Evolutionary conservation across 2,329 filamentous ascomycete genomes (phyloP).

Genomic region (Microdochium bolleyi): DNA sequence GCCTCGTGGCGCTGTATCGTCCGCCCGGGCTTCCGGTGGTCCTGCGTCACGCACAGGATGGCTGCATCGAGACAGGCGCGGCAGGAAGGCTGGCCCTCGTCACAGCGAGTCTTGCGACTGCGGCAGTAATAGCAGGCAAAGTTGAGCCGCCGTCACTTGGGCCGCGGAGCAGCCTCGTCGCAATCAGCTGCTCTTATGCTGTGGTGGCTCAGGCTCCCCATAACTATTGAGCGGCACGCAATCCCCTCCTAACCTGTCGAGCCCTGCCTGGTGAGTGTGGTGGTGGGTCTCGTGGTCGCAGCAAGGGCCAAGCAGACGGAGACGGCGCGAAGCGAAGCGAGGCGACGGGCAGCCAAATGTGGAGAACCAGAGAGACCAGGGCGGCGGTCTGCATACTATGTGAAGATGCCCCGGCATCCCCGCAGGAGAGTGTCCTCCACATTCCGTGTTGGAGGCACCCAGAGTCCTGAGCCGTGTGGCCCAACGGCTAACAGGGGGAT

Average conservation of each 20-base stretch:
- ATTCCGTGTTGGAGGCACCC: too few relatives aligned
- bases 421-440: too few relatives aligned
- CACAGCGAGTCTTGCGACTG: conserved; percentile 4
- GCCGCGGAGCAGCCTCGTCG: conserved; percentile 4
- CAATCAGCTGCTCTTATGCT: conserved; percentile 20
- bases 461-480: conserved; percentile 5
- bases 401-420: too few relatives aligned
- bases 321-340: too few relatives aligned
- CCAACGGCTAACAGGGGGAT: conserved; percentile 9
- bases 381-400: too few relatives aligned
- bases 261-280: conserved; percentile 16
- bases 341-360: too few relatives aligned
- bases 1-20: conserved; percentile 1
- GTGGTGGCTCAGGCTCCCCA: conserved; percentile 18
- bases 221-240: too few relatives aligned
- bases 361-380: too few relatives aligned
- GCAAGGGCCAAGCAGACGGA: too few relatives aligned
- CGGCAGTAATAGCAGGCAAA: conserved; percentile 8
- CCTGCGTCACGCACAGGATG: conserved; percentile 4
- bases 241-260: too few relatives aligned
- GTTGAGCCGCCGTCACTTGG: conserved; percentile 4
- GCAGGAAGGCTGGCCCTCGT: conserved; percentile 6
- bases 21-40: conserved; percentile 4
- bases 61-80: conserved; percentile 4
- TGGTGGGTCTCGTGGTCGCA: conserved; percentile 4